Percentiles rank a stretch among this genome's conserved stretches.
Conservation (phyloP, 495 filamentous ascomycete species). For the Penicillium riverlandense region DNA sequence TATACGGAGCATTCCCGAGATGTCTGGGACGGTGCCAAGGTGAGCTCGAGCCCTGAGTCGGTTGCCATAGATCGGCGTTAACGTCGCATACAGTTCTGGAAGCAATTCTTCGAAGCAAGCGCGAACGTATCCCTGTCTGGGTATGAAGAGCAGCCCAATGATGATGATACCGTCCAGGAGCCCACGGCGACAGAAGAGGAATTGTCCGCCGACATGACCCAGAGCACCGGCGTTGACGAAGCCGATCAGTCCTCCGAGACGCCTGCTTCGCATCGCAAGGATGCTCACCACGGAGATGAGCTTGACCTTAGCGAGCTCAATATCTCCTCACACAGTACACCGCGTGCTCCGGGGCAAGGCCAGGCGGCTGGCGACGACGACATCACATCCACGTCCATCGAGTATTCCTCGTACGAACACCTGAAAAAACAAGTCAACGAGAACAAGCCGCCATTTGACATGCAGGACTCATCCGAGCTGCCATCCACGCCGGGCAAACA, state of each 20-base stretch:
- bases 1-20: constrained; percentile 89
- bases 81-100: constrained; percentile 71
- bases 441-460: constrained; percentile 24
- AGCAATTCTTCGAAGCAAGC: constrained; percentile 97
- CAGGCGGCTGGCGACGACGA: constrained; percentile 43
- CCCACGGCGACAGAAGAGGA: constrained; percentile 43
- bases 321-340: constrained; percentile 46
- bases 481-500: constrained; percentile 34
- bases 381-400: constrained; percentile 52
- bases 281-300: constrained; percentile 36
- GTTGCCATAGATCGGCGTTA: neutral
- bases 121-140: constrained; percentile 96
- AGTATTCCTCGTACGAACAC: constrained; percentile 36
- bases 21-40: constrained; percentile 97
- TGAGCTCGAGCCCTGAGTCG: constrained; percentile 1
- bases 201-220: constrained; percentile 42
- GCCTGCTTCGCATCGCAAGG: constrained; percentile 21
- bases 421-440: constrained; percentile 23
- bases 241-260: constrained; percentile 26
- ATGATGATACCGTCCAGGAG: constrained; percentile 40
- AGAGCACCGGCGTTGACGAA: constrained; percentile 21
- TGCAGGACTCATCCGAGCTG: constrained; percentile 34
- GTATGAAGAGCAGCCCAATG: constrained; percentile 71
- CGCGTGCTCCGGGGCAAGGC: constrained; percentile 40
- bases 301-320: constrained; percentile 45